Percentiles rank a stretch among this genome's conserved stretches.
Evolutionary conservation across 2,329 filamentous ascomycete genomes (phyloP).

Genomic region (Ilyonectria sp.): DNA sequence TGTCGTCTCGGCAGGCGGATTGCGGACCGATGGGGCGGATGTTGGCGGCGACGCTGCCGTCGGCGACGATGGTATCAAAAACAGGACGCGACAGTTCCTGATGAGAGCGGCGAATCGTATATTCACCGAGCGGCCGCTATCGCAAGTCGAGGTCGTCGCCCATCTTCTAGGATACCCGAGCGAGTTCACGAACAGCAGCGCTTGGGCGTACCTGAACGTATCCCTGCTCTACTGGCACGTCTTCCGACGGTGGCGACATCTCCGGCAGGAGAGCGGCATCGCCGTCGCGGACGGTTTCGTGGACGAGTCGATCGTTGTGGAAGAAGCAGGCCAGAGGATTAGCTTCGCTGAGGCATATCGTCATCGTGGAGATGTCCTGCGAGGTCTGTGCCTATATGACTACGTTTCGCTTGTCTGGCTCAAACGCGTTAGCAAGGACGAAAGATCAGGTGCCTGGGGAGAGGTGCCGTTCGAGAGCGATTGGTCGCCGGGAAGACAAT

Average conservation of each 20-base stretch:
- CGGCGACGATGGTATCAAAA: no score
- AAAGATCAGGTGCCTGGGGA: background rate
- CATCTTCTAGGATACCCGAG: conserved; percentile 22
- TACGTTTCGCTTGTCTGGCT: background rate
- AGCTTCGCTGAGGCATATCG: background rate
- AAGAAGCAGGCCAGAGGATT: no score
- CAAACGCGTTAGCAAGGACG: background rate
- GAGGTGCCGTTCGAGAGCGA: background rate
- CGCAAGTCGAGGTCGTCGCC: conserved; percentile 25
- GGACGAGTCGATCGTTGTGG: no score
- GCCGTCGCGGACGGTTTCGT: no score
- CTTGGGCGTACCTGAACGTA: no score
- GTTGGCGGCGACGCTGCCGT: background rate
- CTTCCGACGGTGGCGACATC: no score
- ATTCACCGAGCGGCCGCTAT: conserved; percentile 24
- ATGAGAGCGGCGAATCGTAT: conserved; percentile 26
- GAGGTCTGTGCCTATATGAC: background rate
- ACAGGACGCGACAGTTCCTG: background rate
- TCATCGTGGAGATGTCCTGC: background rate
- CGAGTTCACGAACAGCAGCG: no score
- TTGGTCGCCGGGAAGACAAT: background rate
- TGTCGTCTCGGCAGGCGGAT: background rate
- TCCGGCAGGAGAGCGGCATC: no score
- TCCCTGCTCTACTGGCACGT: no score
- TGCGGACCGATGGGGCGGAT: background rate